These are phyloP conservation scores for Adansonia madagascariensis DNA, from an alignment of 441 rosid species.

Conservation along the genomic window DNA sequence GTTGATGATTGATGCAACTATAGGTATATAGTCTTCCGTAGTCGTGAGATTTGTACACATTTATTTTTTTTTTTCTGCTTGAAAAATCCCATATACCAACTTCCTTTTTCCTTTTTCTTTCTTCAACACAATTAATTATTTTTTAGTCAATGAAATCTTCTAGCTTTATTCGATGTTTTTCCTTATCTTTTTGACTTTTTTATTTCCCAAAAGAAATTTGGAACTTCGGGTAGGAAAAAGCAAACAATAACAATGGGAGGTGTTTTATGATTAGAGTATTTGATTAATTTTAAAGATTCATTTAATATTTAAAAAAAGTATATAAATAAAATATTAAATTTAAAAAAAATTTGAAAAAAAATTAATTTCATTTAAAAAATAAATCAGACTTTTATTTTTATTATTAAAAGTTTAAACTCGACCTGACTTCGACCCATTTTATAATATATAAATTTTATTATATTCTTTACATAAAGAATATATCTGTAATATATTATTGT, in stretches of 20 bases:
- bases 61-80: background rate
- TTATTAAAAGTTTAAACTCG: too few species aligned
- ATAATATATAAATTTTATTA: too few species aligned
- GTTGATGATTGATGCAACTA: conserved; percentile 16
- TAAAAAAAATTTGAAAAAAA: too few species aligned
- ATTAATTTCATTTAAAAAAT: too few species aligned
- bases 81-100: background rate
- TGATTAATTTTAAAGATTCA: too few species aligned
- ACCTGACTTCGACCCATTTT: too few species aligned
- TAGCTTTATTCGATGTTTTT: background rate
- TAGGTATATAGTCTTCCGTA: background rate
- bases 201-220: conserved; percentile 16
- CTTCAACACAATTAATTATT: background rate
- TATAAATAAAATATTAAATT: too few species aligned
- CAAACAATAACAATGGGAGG: conserved; percentile 9
- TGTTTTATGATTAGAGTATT: too few species aligned
- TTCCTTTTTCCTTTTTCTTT: conserved; percentile 9
- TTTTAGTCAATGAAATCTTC: conserved; percentile 24
- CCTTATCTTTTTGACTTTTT: conserved; percentile 11
- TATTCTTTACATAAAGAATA: too few species aligned
- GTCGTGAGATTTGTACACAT: background rate
- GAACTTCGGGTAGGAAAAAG: conserved; percentile 28
- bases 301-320: too few species aligned
- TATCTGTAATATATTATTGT: too few species aligned
- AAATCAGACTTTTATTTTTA: too few species aligned